Conservation (phyloP, 2,329 filamentous ascomycete species). For the Polychaeton citri region DNA sequence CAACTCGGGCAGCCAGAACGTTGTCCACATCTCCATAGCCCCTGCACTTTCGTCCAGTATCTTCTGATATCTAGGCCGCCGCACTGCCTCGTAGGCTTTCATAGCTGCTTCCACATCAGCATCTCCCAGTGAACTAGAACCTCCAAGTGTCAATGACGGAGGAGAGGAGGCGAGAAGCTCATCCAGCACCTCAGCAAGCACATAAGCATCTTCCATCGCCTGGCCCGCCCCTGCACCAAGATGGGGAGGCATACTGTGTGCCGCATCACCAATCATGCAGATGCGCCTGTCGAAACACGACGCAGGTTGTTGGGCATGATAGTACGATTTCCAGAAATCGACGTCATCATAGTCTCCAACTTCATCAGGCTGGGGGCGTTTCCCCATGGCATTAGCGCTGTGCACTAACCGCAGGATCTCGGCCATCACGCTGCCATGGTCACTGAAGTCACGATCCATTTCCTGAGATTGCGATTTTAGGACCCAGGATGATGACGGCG, state of each 20-base stretch:
- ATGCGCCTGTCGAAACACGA: conserved; percentile 24
- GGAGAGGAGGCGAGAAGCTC: no score
- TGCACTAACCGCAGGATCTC: conserved; percentile 19
- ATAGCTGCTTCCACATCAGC: conserved; percentile 13
- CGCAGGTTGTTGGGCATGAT: conserved; percentile 30
- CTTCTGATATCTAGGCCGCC: conserved; percentile 7
- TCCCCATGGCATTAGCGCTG: no score
- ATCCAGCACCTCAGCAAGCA: no score
- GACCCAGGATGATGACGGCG: conserved; percentile 28
- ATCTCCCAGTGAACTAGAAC: no score
- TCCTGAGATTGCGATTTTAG: conserved; percentile 27
- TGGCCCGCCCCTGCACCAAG: conserved; percentile 43
- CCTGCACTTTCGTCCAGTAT: no score
- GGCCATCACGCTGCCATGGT: conserved; percentile 29
- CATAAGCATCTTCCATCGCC: conserved; percentile 42
- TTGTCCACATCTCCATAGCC: no score
- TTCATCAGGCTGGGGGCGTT: no score
- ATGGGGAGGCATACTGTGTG: conserved; percentile 43
- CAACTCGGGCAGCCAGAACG: no score
- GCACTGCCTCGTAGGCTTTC: conserved; percentile 7
- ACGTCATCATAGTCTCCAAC: no score
- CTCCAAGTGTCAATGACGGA: no score
- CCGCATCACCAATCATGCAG: conserved; percentile 42
- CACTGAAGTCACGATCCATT: conserved; percentile 26
- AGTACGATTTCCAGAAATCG: conserved; percentile 35